phyloP scores from a whole-genome alignment of 345 rosid genomes.

The Populus alba region DNA sequence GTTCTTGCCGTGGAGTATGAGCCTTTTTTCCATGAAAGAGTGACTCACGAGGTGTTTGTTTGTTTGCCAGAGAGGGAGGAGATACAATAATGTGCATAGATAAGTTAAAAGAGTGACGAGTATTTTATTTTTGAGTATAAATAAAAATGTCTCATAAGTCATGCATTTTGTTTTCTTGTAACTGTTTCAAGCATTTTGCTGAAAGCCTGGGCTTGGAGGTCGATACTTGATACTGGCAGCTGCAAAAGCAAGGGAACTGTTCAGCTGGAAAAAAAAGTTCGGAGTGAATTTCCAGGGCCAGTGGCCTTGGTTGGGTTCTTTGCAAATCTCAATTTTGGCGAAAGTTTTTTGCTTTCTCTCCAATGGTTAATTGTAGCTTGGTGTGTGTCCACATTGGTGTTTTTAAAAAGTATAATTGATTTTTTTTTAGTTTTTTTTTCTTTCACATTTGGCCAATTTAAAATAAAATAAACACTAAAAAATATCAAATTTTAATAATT shows the following conservation, averaged over 20 bases:
- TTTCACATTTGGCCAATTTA: no score
- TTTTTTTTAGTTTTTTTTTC: no score
- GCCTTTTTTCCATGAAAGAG: not conserved
- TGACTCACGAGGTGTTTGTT: not conserved
- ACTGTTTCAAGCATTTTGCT: not conserved
- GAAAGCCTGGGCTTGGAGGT: not conserved
- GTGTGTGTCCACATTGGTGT: no score
- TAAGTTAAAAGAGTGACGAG: not conserved
- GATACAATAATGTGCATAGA: not conserved
- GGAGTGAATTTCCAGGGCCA: not conserved
- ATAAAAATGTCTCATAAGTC: not conserved
- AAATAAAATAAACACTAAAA: no score
- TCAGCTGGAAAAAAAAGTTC: not conserved
- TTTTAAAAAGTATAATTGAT: no score
- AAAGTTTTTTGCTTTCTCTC: no score
- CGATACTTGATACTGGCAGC: not conserved
- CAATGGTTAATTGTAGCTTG: no score
- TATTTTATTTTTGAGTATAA: not conserved
- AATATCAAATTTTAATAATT: no score
- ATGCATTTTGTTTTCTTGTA: not conserved
- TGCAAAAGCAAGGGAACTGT: not conserved
- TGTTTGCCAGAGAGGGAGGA: not conserved
- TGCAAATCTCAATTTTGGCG: not conserved
- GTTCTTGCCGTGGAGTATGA: not conserved
- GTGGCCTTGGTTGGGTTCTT: not conserved